Evolutionary conservation across 208 protist species (phyloP).

Genomic region (Acanthamoeba lenticulata): DNA sequence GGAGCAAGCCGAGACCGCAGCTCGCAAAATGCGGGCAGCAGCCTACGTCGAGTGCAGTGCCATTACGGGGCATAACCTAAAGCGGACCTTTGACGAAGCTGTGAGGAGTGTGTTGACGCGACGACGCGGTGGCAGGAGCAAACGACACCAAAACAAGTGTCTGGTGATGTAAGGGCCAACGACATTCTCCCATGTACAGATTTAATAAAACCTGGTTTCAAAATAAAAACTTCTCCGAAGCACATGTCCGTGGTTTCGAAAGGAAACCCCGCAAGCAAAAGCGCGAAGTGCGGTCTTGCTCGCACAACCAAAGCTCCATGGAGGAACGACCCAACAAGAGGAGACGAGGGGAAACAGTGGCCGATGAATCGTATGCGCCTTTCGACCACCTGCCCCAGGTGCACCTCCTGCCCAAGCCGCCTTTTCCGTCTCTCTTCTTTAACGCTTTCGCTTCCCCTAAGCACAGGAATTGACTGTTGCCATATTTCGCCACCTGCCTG

Average conservation of each 20-base stretch:
- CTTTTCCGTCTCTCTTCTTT: not conserved
- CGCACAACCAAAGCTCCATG: too few relatives aligned
- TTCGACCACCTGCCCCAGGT: not conserved
- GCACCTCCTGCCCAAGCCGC: not conserved
- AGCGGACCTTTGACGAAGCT: conserved; percentile 77
- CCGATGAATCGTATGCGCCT: not conserved
- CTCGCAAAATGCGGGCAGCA: conserved; percentile 57
- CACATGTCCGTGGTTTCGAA: too few relatives aligned
- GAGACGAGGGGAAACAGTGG: not conserved
- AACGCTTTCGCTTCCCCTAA: not conserved
- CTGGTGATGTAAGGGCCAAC: conserved; percentile 25
- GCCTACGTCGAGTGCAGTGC: conserved; percentile 79
- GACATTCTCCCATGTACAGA: not conserved
- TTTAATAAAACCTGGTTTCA: not conserved
- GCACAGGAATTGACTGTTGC: not conserved
- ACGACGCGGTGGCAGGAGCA: not conserved
- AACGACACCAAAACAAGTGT: conserved; percentile 23
- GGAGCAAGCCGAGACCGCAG: conserved; percentile 52
- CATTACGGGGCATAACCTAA: conserved; percentile 74
- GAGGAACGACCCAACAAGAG: not conserved
- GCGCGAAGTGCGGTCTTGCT: too few relatives aligned
- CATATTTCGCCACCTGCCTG: not conserved
- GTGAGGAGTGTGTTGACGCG: conserved; percentile 68
- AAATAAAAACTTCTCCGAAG: conserved; percentile 1
- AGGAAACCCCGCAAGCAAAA: too few relatives aligned